phyloP scores from a whole-genome alignment of 768 basidiomycete species.

The Suillus ampliporus region DNA sequence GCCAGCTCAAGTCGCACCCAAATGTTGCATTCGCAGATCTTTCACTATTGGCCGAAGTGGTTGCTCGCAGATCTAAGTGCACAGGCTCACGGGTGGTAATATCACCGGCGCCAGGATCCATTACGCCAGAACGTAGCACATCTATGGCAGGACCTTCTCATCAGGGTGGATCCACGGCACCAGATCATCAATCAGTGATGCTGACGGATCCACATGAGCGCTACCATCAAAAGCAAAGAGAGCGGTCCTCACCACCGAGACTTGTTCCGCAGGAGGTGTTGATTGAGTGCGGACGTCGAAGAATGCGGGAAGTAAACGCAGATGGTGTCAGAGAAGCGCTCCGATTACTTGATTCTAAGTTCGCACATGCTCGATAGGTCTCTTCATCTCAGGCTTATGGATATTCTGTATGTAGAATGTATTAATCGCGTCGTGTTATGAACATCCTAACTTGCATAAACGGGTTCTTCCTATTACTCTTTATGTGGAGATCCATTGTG shows the following conservation, averaged over 20 bases:
- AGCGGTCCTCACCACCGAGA: conserved; percentile 50
- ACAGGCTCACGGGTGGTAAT: conserved; percentile 70
- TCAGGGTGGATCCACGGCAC: conserved; percentile 14
- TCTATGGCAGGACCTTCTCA: conserved; percentile 14
- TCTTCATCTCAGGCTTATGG: conserved; percentile 8
- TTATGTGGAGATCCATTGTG: not conserved
- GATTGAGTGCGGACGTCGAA: conserved; percentile 64
- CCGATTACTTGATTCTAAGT: conserved; percentile 72
- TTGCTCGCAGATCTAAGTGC: conserved; percentile 82
- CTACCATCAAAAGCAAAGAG: conserved; percentile 51
- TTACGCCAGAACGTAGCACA: conserved; percentile 50
- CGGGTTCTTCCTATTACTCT: conserved; percentile 6
- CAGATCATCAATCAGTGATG: conserved; percentile 46
- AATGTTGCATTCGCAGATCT: conserved; percentile 88
- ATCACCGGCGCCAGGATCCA: conserved; percentile 55
- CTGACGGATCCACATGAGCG: conserved; percentile 61
- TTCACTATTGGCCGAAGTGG: conserved; percentile 84
- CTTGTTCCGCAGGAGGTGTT: conserved; percentile 67
- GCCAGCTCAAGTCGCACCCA: conserved; percentile 84
- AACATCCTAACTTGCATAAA: conserved; percentile 2
- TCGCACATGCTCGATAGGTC: conserved; percentile 44
- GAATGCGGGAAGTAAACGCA: conserved; percentile 68
- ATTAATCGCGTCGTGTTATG: conserved; percentile 5
- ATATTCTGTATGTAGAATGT: conserved; percentile 13
- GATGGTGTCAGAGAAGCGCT: conserved; percentile 80